phyloP scores from a whole-genome alignment of 345 rosid species.

The Diplotaxis tenuifolia region DNA sequence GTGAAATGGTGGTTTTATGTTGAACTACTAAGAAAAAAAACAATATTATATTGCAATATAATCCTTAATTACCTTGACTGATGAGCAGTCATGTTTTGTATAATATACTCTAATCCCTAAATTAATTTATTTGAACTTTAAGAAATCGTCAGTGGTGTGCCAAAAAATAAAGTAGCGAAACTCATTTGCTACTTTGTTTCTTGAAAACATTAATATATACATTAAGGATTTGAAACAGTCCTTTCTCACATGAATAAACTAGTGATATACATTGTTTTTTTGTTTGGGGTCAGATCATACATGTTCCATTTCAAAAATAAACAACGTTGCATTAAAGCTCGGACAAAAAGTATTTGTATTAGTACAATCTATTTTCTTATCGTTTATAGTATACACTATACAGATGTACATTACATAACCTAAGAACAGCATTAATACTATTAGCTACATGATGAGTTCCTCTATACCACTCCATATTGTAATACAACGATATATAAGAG shows the following conservation, averaged over 20 bases:
- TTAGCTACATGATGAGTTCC: not conserved
- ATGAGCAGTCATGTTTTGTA: not conserved
- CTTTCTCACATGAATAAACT: not conserved
- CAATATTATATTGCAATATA: not conserved
- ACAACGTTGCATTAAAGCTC: not conserved
- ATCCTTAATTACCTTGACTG: not conserved
- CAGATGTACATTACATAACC: not conserved
- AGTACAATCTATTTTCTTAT: not conserved
- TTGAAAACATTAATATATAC: not conserved
- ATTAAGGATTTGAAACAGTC: not conserved
- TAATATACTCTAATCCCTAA: not conserved
- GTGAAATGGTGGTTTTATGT: not conserved
- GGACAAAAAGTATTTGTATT: not conserved
- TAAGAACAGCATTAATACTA: not conserved
- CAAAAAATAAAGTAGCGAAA: not conserved
- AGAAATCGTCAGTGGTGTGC: not conserved
- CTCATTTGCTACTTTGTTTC: not conserved
- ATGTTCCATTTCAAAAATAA: not conserved
- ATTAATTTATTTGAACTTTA: not conserved
- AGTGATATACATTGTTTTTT: not conserved
- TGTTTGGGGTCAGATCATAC: not conserved
- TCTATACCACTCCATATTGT: not conserved
- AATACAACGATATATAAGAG: not conserved
- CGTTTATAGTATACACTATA: not conserved
- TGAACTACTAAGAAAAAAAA: not conserved